Percentiles rank a stretch among this genome's conserved stretches.
These are phyloP conservation scores for Salix caprea DNA, from an alignment of 345 rosid genomes.

Conservation along the genomic window DNA sequence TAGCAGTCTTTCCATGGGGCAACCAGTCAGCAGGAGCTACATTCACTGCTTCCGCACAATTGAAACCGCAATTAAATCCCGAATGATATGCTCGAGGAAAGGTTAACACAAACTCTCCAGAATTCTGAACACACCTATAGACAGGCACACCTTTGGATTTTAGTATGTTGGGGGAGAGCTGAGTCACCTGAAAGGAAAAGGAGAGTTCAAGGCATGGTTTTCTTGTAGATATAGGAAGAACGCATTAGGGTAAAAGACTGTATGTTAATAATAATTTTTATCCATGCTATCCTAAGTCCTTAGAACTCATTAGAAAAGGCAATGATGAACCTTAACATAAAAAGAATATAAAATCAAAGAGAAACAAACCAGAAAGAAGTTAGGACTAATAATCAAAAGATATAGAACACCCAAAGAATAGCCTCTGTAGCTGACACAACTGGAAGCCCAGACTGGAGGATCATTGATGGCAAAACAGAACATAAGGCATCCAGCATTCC, in stretches of 20 bases:
- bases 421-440: background rate
- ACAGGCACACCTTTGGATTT: constrained; percentile 91
- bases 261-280: background rate
- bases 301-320: background rate
- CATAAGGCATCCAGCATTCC: background rate
- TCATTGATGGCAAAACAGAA: background rate
- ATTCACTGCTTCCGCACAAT: constrained; percentile 98
- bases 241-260: background rate
- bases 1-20: constrained; percentile 93
- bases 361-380: background rate
- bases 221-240: background rate
- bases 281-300: constrained; percentile 3
- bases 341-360: background rate
- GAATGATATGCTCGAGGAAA: constrained; percentile 99
- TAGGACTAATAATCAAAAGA: background rate
- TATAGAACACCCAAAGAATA: background rate
- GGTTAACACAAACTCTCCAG: constrained; percentile 95
- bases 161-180: constrained; percentile 88
- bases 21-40: constrained; percentile 99
- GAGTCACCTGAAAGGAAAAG: constrained; percentile 72
- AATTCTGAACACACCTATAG: constrained; percentile 80
- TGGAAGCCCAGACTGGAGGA: background rate
- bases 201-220: background rate
- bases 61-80: constrained; percentile 93
- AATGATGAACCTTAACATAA: background rate